Base-by-base conservation (phyloP, 495 filamentous ascomycete species). In the Aspergillus wentii region DNA sequence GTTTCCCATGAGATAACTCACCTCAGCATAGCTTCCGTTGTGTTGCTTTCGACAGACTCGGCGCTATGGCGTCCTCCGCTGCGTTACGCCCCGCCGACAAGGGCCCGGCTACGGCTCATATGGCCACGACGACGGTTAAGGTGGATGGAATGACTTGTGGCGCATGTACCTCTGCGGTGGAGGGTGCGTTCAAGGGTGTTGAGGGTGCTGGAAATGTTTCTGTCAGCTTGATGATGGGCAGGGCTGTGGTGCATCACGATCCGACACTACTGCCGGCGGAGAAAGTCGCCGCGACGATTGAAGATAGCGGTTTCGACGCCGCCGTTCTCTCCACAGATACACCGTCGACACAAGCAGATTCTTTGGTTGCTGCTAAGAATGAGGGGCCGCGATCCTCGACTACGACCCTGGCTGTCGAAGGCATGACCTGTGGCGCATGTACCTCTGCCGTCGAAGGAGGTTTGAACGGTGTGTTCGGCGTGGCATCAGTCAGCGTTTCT, bases 351-450 rank as follows among this genome's bases (percentile, higher is more conserved):
- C 48, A 62, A 1, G 30, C 38, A 36, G 53, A 58, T 11, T 48
- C 46, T 15, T 47, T 48, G 27, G 36, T 55, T 37, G 23, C 48
- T 29, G 17, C 8, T 11, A 38, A 63, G 40, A 46, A 54, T 43
- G 38, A 61, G 19, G 32, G 46, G 47, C 16, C 46, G 54, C 35
- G 27, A 19, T 41, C 78, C 13, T 80, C 80, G 7, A 80, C 75
- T 4, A 96, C 89, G 8, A 98, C 86, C 0, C 64, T 97, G 29
- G 82, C 86, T 13, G 81, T 97, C n/a, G 85, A 89, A 47, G 92
- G 92, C 17, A 98, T 98, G 92, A 97, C 92, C 5, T 96, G 91
- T 54, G 90, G 90, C 29, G 88, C 91, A 22, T 98, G 91, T 53
- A 95, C 90, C 6, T 86, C 88, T 33, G 87, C 90, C 1, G 78